Evolutionary conservation across 2,329 filamentous ascomycete genomes (phyloP).

Genomic region (Juglanconis oblonga): DNA sequence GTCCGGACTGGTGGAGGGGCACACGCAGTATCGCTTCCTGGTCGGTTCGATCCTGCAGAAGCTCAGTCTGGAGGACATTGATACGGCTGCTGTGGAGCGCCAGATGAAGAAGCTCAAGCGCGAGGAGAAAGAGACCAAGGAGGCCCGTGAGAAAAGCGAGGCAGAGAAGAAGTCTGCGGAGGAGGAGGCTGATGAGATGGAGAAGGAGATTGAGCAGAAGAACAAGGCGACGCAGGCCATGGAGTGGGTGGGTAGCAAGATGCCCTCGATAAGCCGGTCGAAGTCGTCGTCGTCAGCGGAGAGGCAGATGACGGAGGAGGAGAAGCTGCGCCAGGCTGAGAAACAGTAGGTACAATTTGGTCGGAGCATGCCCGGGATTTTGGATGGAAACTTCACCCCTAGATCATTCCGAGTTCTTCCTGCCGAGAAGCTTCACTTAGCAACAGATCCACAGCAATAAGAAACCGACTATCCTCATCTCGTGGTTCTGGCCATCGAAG

Average conservation of each 20-base stretch:
- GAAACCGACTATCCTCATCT: too few species aligned
- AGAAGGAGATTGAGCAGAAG: constrained; percentile 11
- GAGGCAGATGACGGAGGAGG: neutral
- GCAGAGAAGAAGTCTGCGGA: constrained; percentile 13
- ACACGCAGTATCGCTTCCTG: constrained; percentile 37
- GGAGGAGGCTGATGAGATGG: constrained; percentile 16
- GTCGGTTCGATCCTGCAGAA: constrained; percentile 46
- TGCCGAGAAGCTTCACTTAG: too few species aligned
- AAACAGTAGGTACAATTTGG: neutral
- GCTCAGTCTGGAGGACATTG: constrained; percentile 14
- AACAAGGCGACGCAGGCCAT: constrained; percentile 1
- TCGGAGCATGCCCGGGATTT: too few species aligned
- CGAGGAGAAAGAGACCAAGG: constrained; percentile 15
- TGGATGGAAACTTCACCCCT: too few species aligned
- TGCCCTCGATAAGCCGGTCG: constrained; percentile 2
- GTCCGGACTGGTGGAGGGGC: constrained; percentile 45
- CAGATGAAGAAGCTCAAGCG: constrained; percentile 17
- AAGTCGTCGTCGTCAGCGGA: constrained; percentile 2
- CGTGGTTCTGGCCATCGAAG: too few species aligned
- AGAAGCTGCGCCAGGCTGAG: constrained; percentile 1
- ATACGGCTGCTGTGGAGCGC: constrained; percentile 9
- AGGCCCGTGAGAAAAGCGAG: constrained; percentile 10
- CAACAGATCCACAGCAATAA: too few species aligned
- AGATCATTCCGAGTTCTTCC: too few species aligned
- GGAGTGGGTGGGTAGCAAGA: constrained; percentile 10